Evolutionary conservation across 1,284 basidiomycete species (phyloP).

Genomic region (Fomitopsis schrenkii): DNA sequence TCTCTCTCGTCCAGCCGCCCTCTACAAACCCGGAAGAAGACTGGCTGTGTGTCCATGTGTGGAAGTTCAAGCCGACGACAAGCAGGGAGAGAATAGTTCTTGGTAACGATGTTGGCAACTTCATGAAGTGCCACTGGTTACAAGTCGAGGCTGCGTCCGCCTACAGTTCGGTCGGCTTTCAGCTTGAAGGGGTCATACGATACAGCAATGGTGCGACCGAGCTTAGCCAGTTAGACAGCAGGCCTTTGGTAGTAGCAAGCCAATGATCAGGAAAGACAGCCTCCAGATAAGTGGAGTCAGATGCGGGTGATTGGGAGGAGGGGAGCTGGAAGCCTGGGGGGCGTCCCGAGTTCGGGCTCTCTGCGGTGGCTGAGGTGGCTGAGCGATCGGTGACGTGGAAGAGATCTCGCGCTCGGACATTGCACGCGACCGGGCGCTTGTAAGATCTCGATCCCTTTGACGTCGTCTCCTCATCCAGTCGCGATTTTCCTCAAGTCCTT

Average conservation of each 20-base stretch:
- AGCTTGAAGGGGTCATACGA: background rate
- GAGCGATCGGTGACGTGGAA: conserved; percentile 3
- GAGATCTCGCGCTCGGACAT: background rate
- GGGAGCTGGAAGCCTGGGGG: background rate
- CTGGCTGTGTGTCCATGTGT: conserved; percentile 35
- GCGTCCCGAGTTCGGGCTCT: background rate
- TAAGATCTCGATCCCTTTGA: background rate
- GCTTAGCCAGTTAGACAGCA: background rate
- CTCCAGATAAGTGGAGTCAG: background rate
- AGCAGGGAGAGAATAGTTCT: conserved; percentile 47
- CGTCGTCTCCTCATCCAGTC: background rate
- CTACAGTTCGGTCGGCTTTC: background rate
- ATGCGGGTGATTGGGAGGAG: background rate
- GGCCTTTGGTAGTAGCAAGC: no score
- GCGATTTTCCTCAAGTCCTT: background rate
- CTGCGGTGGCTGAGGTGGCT: background rate
- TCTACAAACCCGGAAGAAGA: conserved; percentile 28
- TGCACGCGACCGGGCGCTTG: background rate
- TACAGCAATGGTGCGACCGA: background rate
- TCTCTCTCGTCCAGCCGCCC: conserved; percentile 51
- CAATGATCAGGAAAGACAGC: background rate
- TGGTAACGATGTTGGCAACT: conserved; percentile 61
- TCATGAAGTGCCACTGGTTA: conserved; percentile 39
- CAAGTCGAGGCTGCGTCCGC: background rate
- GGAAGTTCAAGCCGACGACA: conserved; percentile 40